Percentiles rank a stretch among this genome's conserved stretches.
Conservation (phyloP, 768 basidiomycete genomes). For the Boletus subparvulus region DNA sequence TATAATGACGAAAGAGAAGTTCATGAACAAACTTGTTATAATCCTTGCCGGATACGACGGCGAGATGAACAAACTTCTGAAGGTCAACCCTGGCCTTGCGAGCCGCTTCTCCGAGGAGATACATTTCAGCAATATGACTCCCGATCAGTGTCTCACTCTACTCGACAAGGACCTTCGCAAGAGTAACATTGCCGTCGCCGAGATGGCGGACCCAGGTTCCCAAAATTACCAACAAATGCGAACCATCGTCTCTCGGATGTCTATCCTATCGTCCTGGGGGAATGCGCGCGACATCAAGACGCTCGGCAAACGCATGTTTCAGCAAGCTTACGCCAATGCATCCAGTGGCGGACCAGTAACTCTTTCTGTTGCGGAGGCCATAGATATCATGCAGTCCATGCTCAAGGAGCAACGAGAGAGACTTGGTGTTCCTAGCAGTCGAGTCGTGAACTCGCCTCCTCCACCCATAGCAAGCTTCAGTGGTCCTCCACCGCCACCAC, state of each 20-base stretch:
- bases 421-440: constrained; percentile 21
- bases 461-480: constrained; percentile 19
- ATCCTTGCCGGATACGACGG: constrained; percentile 70
- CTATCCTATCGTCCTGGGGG: constrained; percentile 57
- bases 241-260: constrained; percentile 37
- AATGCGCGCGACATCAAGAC: constrained; percentile 67
- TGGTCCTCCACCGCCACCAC: constrained; percentile 24
- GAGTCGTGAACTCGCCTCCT: constrained; percentile 3
- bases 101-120: constrained; percentile 69
- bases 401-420: constrained; percentile 22
- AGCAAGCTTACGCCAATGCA: constrained; percentile 14
- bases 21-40: constrained; percentile 58
- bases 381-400: constrained; percentile 14
- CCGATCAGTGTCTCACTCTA: constrained; percentile 49
- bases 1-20: constrained; percentile 57
- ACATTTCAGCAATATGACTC: constrained; percentile 50
- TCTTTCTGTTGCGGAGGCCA: constrained; percentile 1
- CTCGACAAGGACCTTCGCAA: constrained; percentile 48
- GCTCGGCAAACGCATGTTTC: constrained; percentile 33
- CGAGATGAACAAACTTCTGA: constrained; percentile 61
- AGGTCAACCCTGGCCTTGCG: constrained; percentile 59
- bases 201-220: constrained; percentile 20
- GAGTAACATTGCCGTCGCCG: constrained; percentile 38
- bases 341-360: neutral
- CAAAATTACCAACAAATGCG: constrained; percentile 10